A percentile compares a stretch with the other conserved stretches of the same genome.
phyloP scores from a whole-genome alignment of 2,329 filamentous ascomycete genomes.

The Emergomyces orientalis region DNA sequence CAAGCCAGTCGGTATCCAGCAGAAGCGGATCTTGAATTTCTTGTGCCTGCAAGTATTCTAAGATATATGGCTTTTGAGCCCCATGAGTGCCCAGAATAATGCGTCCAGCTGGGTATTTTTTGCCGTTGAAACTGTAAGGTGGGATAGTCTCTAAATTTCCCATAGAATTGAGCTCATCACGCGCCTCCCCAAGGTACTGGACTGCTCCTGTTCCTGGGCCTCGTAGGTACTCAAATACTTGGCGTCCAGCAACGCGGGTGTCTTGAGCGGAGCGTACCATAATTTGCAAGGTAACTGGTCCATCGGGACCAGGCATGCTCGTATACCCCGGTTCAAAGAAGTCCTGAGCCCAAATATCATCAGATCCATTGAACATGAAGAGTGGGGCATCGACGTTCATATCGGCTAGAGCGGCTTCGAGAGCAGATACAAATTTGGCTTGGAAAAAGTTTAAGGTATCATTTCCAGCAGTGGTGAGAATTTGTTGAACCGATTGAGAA shows the following conservation, averaged over 20 bases:
- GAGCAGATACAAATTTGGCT: conserved; percentile 18
- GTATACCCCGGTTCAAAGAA: conserved; percentile 33
- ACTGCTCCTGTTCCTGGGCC: conserved; percentile 26
- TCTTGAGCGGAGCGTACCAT: conserved; percentile 25
- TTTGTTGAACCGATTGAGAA: conserved; percentile 22
- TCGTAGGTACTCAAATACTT: conserved; percentile 28
- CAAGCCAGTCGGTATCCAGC: conserved; percentile 28
- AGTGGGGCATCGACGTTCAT: conserved; percentile 18
- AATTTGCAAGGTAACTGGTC: conserved; percentile 26
- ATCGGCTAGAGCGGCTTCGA: conserved; percentile 12
- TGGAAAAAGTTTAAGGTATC: conserved; percentile 5
- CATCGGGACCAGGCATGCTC: conserved; percentile 32
- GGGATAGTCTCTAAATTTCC: conserved; percentile 36
- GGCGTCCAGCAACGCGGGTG: conserved; percentile 22
- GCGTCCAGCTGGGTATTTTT: conserved; percentile 18
- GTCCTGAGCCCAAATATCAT: conserved; percentile 35
- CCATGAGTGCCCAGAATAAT: conserved; percentile 19
- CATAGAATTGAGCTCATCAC: conserved; percentile 20
- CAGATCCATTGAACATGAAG: conserved; percentile 18
- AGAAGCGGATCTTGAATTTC: conserved; percentile 29
- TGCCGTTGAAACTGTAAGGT: conserved; percentile 19
- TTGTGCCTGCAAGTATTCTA: conserved; percentile 27
- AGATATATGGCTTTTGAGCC: conserved; percentile 17
- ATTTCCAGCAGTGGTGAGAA: conserved; percentile 20
- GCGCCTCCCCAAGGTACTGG: conserved; percentile 19